Evolutionary conservation across 1,139 yeast species (phyloP).

Genomic region (Yamadazyma sp.): DNA sequence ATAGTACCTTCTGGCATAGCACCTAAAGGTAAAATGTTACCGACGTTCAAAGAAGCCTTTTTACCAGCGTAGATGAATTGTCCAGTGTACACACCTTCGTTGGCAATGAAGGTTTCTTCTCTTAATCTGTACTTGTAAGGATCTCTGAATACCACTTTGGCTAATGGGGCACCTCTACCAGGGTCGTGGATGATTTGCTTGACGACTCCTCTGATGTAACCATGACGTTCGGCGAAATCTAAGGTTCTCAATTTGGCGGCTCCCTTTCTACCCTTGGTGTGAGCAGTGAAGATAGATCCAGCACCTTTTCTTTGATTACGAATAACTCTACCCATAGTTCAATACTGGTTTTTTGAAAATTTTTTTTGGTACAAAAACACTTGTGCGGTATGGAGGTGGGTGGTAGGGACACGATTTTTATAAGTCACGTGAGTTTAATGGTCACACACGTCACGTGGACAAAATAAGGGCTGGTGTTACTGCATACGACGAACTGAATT

Average conservation of each 20-base stretch:
- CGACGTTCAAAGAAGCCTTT: slow-evolving; percentile 96
- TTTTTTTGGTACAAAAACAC: slow-evolving; percentile 4
- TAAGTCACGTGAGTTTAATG: background rate
- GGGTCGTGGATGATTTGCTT: slow-evolving; percentile 99
- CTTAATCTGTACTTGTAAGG: slow-evolving; percentile 98
- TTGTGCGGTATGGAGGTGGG: background rate
- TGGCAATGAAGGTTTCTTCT: slow-evolving; percentile 98
- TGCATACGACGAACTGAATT: background rate
- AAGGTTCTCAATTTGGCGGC: slow-evolving; percentile 99
- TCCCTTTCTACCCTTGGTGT: slow-evolving; percentile 99
- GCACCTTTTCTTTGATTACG: slow-evolving; percentile 99
- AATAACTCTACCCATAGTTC: slow-evolving; percentile 92
- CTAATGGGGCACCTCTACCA: slow-evolving; percentile 99
- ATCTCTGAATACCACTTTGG: slow-evolving; percentile 98
- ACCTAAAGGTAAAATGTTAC: slow-evolving; percentile 96
- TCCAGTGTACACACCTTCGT: slow-evolving; percentile 99
- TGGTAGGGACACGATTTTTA: background rate
- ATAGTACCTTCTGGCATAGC: slow-evolving; percentile 99
- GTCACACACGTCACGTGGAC: background rate
- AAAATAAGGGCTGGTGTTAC: slow-evolving; percentile 4
- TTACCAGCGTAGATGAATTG: slow-evolving; percentile 99
- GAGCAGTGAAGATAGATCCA: slow-evolving; percentile 99
- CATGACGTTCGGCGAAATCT: slow-evolving; percentile 99
- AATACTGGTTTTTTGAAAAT: slow-evolving; percentile 3
- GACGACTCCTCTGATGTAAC: slow-evolving; percentile 98